Evolutionary conservation across 805 yeast genomes (phyloP), one percentile per base, ranked within the genome.

Genomic region (Yamadazyma akitaensis): DNA sequence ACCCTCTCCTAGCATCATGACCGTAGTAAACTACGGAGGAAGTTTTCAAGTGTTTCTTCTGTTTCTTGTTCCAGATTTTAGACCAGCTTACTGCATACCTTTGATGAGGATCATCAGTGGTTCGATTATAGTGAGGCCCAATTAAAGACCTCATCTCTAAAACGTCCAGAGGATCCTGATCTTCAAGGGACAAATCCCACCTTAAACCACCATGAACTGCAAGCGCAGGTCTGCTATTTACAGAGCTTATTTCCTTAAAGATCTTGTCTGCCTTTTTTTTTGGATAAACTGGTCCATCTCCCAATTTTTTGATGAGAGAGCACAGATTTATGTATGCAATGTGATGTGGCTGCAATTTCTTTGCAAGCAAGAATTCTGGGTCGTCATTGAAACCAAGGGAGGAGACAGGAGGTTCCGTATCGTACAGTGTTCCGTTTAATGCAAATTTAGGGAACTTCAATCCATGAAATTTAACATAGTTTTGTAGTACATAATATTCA

Each of bases 191-290:
- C 45, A 77, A 62, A 57, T 80, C 79, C 84, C 95, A 87, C 50
- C 83, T 61, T 42, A 90, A 67, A 0, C 97, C 97, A 2, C 85
- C 96, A 64, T 90, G 97, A 8, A 82, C 91, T 1, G 88, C 95
- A 10, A 84, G 72, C 1, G 75, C 76, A 9, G 54, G 51, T 28
- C 46, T 32, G 9, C 51, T 32, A 12, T 46, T 31, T 9, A 2
- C 5, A 5, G 51, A 21, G 21, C 48, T 9, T 2, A 50, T 38
- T 3, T 51, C 51, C 19, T 21, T 78, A 75, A 47, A 40, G 14
- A 55, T 51, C 16, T 43, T 61, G 5, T 58, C 56, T 3, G 45
- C 26, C 30, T 65, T 67, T 7, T 51, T 56, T 25, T 57, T 46
- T 36, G 54, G 58, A 43, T 60, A 65, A 33, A 72, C 73, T 18